Evolutionary conservation across 108 stramenopile genomes (phyloP), one percentile per base, ranked within the genome.

Genomic region (Chaetoceros muelleri): DNA sequence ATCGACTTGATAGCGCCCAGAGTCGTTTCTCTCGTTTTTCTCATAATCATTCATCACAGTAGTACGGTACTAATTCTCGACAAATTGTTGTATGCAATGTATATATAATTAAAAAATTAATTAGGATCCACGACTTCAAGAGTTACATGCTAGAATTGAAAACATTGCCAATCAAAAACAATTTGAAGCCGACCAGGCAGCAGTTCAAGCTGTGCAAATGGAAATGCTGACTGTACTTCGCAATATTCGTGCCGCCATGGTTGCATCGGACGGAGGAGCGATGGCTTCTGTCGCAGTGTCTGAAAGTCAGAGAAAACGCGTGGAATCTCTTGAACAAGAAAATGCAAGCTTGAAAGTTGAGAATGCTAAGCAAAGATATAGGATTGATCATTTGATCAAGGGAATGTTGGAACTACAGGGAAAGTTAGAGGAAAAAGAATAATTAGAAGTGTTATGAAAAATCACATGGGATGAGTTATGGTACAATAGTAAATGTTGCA

Each of bases 311-410:
- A 58, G 64, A 3, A 68, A 69, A 40, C 76, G 73, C 53, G 0
- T 73, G 25, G 62, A 60, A 10, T 34, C 48, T 17, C 30, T 83
- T 1, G 59, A 67, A 28, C 48, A 68, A 40, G 81, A 83, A 61
- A 83, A 83, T 66, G 70, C 51, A 53, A 20, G 47, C 44, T 55
- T 83, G 0, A 73, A 74, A 46, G 58, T 61, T 2, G 51, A 60
- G 40, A 52, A 62, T 27, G 48, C 65, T 18, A 82, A 82, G 53
- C 65, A 73, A 51, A 76, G 64, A 48, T 82, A 82, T 55, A 76
- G 81, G 23, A 68, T 82, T 56, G 45, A 66, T 10, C 76, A 78
- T 60, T 52, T 82, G 48, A 54, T 75, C 10, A 18, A 47, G 7
- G 48, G 57, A 13, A 60, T 71, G 58, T 72, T 73, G 58, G 55